Evolutionary conservation across 257 asterid species (phyloP).

Genomic region (Parsonsia alboflavescens): DNA sequence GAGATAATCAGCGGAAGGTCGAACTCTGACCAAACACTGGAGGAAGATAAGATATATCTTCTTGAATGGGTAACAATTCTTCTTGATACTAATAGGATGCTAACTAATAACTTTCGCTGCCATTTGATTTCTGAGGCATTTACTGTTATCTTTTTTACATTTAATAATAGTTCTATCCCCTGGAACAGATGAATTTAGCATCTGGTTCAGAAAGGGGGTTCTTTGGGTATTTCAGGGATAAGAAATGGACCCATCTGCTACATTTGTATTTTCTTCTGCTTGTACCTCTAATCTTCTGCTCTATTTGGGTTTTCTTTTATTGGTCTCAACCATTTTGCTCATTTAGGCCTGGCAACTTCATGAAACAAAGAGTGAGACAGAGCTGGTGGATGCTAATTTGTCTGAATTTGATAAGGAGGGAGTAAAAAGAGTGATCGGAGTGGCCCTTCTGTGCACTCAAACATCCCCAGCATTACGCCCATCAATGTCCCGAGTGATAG

Average conservation of each 20-base stretch:
- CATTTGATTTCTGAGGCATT: background rate
- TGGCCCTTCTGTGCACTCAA: constrained; percentile 25
- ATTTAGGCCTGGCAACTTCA: constrained; percentile 25
- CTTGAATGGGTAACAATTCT: constrained; percentile 23
- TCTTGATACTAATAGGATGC: background rate
- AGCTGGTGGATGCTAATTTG: constrained; percentile 12
- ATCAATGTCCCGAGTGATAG: constrained; percentile 22
- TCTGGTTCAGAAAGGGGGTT: background rate
- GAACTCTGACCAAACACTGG: constrained; percentile 18
- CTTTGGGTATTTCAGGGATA: background rate
- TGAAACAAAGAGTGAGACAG: constrained; percentile 9
- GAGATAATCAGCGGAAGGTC: constrained; percentile 26
- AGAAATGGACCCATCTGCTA: background rate
- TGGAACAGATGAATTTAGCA: background rate
- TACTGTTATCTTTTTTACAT: background rate
- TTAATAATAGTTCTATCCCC: background rate
- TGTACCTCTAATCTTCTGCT: no score
- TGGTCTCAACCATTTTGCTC: no score
- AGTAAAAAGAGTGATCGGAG: constrained; percentile 16
- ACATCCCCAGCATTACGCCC: constrained; percentile 23
- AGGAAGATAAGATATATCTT: constrained; percentile 21
- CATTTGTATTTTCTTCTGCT: no score
- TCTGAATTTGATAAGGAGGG: constrained; percentile 13
- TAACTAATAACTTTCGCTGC: background rate
- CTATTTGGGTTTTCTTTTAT: no score